Conservation (phyloP, 345 rosid species). For the Gossypium raimondii region DNA sequence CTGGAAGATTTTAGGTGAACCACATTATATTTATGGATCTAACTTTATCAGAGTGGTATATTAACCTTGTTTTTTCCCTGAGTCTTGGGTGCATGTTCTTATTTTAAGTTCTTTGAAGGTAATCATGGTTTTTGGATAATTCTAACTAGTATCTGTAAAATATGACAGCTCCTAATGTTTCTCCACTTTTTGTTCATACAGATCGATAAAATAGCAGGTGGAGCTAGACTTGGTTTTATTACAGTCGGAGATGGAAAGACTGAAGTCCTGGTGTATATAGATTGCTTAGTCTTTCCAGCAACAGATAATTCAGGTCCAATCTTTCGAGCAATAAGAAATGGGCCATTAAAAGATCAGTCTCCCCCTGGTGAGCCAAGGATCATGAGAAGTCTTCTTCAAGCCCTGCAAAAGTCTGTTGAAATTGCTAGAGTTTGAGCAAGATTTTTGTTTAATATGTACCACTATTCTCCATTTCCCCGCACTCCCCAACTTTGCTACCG, state of each 20-base stretch:
- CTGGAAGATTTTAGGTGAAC: neutral
- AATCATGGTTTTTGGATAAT: neutral
- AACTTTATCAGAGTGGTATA: neutral
- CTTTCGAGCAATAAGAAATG: conserved; percentile 75
- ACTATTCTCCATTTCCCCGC: neutral
- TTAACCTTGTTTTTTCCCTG: neutral
- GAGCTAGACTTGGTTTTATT: conserved; percentile 83
- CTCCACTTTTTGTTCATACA: conserved; percentile 26
- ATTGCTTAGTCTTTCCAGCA: conserved; percentile 66
- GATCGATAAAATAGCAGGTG: conserved; percentile 75
- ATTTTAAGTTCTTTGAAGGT: neutral
- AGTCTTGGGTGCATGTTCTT: neutral
- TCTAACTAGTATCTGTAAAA: neutral
- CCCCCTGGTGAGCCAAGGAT: conserved; percentile 92
- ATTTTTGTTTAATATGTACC: neutral
- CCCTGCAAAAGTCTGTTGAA: conserved; percentile 63
- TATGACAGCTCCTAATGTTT: neutral
- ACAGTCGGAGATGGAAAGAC: conserved; percentile 68
- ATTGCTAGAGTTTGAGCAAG: conserved; percentile 48
- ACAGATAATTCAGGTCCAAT: conserved; percentile 46
- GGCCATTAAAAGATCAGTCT: conserved; percentile 51
- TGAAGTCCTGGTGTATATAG: conserved; percentile 77
- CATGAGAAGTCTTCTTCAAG: conserved; percentile 88
- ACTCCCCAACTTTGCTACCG: neutral
- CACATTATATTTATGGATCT: neutral